A percentile compares a stretch with the other conserved stretches of the same genome.
These are phyloP conservation scores for Pilatotrama ljubarskyi DNA, from an alignment of 768 basidiomycete species.

Conservation along the genomic window DNA sequence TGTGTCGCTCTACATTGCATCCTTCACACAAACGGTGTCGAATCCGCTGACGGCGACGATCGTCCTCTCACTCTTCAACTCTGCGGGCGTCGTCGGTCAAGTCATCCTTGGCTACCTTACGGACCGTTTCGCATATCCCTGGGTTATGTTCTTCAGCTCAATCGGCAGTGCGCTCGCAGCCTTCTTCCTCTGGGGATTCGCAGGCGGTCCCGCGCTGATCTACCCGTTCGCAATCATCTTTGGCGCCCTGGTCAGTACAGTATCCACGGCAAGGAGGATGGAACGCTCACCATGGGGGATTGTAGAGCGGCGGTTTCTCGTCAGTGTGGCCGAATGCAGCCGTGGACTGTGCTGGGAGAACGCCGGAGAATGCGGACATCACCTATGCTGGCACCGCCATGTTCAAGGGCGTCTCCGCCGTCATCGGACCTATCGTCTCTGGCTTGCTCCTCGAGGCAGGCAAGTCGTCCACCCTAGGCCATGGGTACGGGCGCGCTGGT, in stretches of 20 bases:
- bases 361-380: conserved; percentile 22
- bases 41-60: conserved; percentile 26
- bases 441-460: conserved; percentile 25
- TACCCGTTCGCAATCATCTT: conserved; percentile 27
- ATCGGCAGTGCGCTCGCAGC: conserved; percentile 23
- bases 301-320: conserved; percentile 26
- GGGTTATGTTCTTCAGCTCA: conserved; percentile 23
- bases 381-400: conserved; percentile 20
- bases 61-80: conserved; percentile 29
- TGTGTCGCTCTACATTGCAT: conserved; percentile 30
- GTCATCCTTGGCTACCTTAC: conserved; percentile 25
- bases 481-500: conserved; percentile 20
- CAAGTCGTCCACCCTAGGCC: conserved; percentile 6
- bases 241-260: conserved; percentile 23
- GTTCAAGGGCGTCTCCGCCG: conserved; percentile 24
- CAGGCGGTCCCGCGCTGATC: conserved; percentile 22
- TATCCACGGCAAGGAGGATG: background rate
- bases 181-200: conserved; percentile 28
- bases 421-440: conserved; percentile 28
- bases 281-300: background rate
- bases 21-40: conserved; percentile 23
- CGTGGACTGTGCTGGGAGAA: conserved; percentile 20
- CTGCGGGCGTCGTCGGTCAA: conserved; percentile 25
- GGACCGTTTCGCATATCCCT: conserved; percentile 27
- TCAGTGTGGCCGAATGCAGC: conserved; percentile 22